Percentiles rank a stretch among this genome's conserved stretches.
Evolutionary conservation across 2,329 filamentous ascomycete species (phyloP).

Genomic region (Xylariaceae sp.): DNA sequence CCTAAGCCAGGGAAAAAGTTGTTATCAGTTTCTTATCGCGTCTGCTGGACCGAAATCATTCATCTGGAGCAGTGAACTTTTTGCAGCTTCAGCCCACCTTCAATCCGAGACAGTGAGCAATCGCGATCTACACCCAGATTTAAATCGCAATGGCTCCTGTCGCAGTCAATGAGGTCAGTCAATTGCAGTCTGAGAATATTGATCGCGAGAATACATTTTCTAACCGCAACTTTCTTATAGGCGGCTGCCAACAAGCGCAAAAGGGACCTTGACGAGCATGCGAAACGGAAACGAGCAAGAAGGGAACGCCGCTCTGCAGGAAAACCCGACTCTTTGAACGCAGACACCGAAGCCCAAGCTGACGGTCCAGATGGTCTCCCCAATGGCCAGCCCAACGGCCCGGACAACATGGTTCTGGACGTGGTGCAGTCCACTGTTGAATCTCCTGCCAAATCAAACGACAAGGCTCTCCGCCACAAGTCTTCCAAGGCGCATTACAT

Average conservation of each 20-base stretch:
- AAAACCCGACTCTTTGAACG: not conserved
- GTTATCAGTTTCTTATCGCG: conserved; percentile 30
- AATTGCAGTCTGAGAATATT: too few relatives aligned
- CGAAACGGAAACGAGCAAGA: conserved; percentile 41
- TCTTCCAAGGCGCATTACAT: conserved; percentile 7
- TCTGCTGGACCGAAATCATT: conserved; percentile 22
- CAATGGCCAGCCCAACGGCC: conserved; percentile 2
- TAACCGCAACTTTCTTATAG: conserved; percentile 18
- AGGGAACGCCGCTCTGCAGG: conserved; percentile 24
- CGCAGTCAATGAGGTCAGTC: conserved; percentile 25
- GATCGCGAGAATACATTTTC: not conserved
- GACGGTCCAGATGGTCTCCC: not conserved
- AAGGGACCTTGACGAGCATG: conserved; percentile 42
- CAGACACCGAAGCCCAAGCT: too few relatives aligned
- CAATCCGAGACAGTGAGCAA: not conserved
- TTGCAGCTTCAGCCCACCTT: conserved; percentile 13
- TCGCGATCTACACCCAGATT: too few relatives aligned
- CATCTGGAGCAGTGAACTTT: conserved; percentile 23
- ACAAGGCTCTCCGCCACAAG: conserved; percentile 15
- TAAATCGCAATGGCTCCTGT: conserved; percentile 26
- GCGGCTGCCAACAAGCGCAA: conserved; percentile 47
- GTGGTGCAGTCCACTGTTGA: conserved; percentile 6
- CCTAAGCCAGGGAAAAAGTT: conserved; percentile 12
- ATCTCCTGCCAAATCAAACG: conserved; percentile 1
- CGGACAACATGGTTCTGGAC: conserved; percentile 3